Evolutionary conservation across 129 eudicot genomes (phyloP).

Genomic region (Tagetes patula): DNA sequence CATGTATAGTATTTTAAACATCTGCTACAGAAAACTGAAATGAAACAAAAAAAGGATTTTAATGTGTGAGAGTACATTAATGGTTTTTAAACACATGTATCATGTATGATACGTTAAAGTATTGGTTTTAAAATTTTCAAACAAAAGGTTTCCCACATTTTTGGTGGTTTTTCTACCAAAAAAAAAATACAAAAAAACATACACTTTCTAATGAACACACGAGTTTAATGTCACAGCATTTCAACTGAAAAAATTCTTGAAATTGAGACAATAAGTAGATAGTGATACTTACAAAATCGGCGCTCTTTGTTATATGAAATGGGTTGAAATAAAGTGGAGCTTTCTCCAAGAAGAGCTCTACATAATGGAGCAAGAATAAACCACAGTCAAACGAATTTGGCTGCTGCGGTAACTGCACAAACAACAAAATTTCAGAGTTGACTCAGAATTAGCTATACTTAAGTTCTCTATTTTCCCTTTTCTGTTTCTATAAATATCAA

Average conservation of each 20-base stretch:
- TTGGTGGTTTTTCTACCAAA: background rate
- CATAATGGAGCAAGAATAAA: conserved; percentile 87
- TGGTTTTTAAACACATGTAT: background rate
- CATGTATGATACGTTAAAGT: background rate
- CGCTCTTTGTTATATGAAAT: conserved; percentile 50
- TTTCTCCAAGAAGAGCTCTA: conserved; percentile 70
- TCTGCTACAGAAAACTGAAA: background rate
- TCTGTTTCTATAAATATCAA: conserved; percentile 5
- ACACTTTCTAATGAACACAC: background rate
- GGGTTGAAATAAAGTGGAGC: conserved; percentile 67
- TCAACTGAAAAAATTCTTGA: conserved; percentile 7
- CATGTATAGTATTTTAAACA: background rate
- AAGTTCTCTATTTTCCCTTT: background rate
- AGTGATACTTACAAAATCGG: conserved; percentile 64
- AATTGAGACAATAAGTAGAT: background rate
- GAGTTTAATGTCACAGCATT: conserved; percentile 6
- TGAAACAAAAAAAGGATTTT: background rate
- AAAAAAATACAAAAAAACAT: background rate
- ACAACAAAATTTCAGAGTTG: conserved; percentile 7
- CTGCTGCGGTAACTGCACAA: conserved; percentile 91
- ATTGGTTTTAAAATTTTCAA: background rate
- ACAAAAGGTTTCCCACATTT: background rate
- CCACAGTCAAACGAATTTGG: conserved; percentile 84
- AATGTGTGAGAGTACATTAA: background rate
- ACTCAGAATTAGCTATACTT: background rate